Base-by-base conservation (phyloP, 2,329 filamentous ascomycete species). In the Cercospora sp. region DNA sequence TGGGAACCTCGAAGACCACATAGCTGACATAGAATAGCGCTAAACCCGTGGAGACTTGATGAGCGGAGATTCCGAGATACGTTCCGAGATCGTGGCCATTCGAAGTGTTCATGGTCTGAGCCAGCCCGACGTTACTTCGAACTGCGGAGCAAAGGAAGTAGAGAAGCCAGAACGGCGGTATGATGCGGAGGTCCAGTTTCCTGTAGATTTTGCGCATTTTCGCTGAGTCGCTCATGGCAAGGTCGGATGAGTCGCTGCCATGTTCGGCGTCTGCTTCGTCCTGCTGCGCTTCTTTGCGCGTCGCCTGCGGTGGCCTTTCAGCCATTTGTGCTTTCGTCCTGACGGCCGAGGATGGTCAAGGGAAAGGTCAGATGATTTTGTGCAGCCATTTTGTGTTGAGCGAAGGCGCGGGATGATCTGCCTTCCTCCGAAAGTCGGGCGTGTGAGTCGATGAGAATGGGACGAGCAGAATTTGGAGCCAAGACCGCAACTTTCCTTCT, bases 111-210 rank as follows among this genome's bases (percentile, higher is more conserved):
- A 97, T 97, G 1, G 93, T 97, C 81, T 97, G 92, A n/a, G 93
- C 91, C 73, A 97, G 89, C 70, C 93, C 93, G 72, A 97, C 92
- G 80, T 96, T 97, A 75, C 92, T 95, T 63, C 93, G 89, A 75
- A 97, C 95, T 69, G 92, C 93, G 0, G 93, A 95, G 84, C 92
- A 95, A 71, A 97, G 86, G 78, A 97, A 97, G 82, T 97, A 97
- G 16, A 97, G 85, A 16, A 90, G 80, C 93, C 93, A 97, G 80
- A 97, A 94, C 32, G 93, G 92, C 86, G 76, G 77, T 18, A 78
- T 76, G 30, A 78, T 78, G 13, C 76, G 66, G 5, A 72, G 53
- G 34, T 78, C 77, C 18, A 78, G 70, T 43, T 74, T 72, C 32
- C 69, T 69, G 57, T 74, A 75, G 58, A 75, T 69, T 24, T 63